A percentile compares a stretch with the other conserved stretches of the same genome.
Evolutionary conservation across 208 protist species (phyloP).

Genomic region (Leishmania arabica): DNA sequence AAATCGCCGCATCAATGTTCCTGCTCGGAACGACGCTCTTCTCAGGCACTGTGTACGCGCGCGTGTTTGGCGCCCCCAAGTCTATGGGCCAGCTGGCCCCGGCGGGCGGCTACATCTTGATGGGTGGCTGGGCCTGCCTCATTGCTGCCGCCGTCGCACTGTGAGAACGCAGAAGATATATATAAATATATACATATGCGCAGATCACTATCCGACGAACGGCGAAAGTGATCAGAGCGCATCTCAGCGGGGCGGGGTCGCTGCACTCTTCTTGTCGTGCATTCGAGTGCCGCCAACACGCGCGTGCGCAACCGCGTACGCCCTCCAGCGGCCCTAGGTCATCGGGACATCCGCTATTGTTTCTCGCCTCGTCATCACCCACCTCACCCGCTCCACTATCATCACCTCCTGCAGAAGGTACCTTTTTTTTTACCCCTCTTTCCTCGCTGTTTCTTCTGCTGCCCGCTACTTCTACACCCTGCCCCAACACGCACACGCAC

Average conservation of each 20-base stretch:
- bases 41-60: slow-evolving; percentile 49
- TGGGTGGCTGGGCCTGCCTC: slow-evolving; percentile 47
- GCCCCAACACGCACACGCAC: neutral
- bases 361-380: neutral
- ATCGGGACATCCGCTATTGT: neutral
- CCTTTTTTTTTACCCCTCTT: neutral
- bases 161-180: neutral
- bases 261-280: neutral
- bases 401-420: neutral
- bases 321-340: neutral
- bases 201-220: neutral
- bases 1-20: slow-evolving; percentile 28
- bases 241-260: neutral
- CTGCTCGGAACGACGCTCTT: slow-evolving; percentile 41
- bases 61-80: slow-evolving; percentile 34
- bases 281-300: neutral
- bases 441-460: neutral
- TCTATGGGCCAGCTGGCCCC: slow-evolving; percentile 37
- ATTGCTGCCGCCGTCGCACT: slow-evolving; percentile 28
- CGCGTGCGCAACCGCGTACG: neutral
- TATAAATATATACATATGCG: too few species aligned
- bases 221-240: neutral
- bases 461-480: neutral
- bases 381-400: neutral
- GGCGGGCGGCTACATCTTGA: slow-evolving; percentile 39